A percentile compares a stretch with the other conserved stretches of the same genome.
Conservation (phyloP, 2,329 filamentous ascomycete species). For the Penicillium sp. region DNA sequence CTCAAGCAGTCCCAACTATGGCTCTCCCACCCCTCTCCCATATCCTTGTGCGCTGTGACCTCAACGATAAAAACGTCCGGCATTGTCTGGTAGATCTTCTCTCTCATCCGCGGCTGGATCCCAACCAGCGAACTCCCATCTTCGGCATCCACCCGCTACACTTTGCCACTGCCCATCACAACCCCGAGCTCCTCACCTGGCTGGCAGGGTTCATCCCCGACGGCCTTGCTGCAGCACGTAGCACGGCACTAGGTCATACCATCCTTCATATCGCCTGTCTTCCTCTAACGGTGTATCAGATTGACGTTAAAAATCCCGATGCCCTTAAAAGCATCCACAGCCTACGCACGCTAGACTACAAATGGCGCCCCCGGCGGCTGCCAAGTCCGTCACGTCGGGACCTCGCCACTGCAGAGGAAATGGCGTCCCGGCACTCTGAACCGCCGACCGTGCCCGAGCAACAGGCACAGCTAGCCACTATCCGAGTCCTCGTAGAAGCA, state of each 20-base stretch:
- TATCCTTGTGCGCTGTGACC: slow-evolving; percentile 17
- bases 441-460: slow-evolving; percentile 15
- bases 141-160: slow-evolving; percentile 15
- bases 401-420: neutral
- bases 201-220: slow-evolving; percentile 7
- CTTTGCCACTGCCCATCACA: slow-evolving; percentile 15
- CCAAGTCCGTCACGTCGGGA: slow-evolving; percentile 1
- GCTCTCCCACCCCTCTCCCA: slow-evolving; percentile 23
- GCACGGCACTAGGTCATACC: slow-evolving; percentile 12
- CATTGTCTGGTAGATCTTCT: slow-evolving; percentile 15
- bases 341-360: slow-evolving; percentile 5
- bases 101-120: slow-evolving; percentile 6
- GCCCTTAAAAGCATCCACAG: slow-evolving; percentile 11
- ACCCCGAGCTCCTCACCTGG: slow-evolving; percentile 12
- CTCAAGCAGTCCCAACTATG: slow-evolving; percentile 15
- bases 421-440: neutral
- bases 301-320: neutral
- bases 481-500: slow-evolving; percentile 3
- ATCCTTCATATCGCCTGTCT: slow-evolving; percentile 18
- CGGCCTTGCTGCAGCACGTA: slow-evolving; percentile 1
- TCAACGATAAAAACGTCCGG: slow-evolving; percentile 5
- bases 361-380: slow-evolving; percentile 7
- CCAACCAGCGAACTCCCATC: slow-evolving; percentile 14
- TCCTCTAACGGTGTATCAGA: neutral
- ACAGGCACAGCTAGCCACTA: slow-evolving; percentile 12